These are phyloP conservation scores for Cystobasidium tubakii DNA, from an alignment of 768 basidiomycete species.

Conservation along the genomic window DNA sequence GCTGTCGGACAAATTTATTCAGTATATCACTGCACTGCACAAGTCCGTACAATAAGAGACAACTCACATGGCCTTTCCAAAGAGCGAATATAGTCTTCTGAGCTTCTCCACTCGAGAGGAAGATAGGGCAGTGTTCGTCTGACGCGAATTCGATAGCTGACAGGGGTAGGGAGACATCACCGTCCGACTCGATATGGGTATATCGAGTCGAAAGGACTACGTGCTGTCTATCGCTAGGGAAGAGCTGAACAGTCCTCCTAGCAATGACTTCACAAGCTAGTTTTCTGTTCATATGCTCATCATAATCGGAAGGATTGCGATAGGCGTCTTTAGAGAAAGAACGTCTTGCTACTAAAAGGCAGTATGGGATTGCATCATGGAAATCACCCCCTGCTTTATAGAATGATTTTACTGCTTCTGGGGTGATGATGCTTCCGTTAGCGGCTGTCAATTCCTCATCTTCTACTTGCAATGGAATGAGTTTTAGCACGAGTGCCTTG, in stretches of 20 bases:
- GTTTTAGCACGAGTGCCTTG: slow-evolving; percentile 41
- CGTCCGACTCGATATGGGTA: slow-evolving; percentile 42
- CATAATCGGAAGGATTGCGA: slow-evolving; percentile 43
- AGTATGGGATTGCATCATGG: slow-evolving; percentile 42
- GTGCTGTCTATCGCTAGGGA: slow-evolving; percentile 31
- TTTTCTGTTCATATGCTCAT: slow-evolving; percentile 44
- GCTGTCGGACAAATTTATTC: slow-evolving; percentile 3
- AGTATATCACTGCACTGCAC: background rate
- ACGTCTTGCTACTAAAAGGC: slow-evolving; percentile 42
- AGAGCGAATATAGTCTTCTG: slow-evolving; percentile 45
- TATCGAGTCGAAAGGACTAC: slow-evolving; percentile 37
- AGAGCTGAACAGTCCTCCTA: slow-evolving; percentile 14
- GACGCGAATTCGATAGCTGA: slow-evolving; percentile 44
- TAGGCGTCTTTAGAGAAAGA: slow-evolving; percentile 37
- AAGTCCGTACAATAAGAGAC: no score
- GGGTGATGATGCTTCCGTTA: slow-evolving; percentile 40
- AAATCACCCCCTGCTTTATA: slow-evolving; percentile 42
- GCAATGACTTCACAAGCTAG: slow-evolving; percentile 39
- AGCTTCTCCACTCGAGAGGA: slow-evolving; percentile 43
- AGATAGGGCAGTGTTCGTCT: slow-evolving; percentile 45
- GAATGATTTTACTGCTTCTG: slow-evolving; percentile 42
- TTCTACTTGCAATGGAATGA: slow-evolving; percentile 45
- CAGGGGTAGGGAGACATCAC: slow-evolving; percentile 42
- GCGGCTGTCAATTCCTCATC: slow-evolving; percentile 19
- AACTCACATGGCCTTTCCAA: slow-evolving; percentile 41